Evolutionary conservation across 2,329 filamentous ascomycete species (phyloP).

Genomic region (Septoria linicola): DNA sequence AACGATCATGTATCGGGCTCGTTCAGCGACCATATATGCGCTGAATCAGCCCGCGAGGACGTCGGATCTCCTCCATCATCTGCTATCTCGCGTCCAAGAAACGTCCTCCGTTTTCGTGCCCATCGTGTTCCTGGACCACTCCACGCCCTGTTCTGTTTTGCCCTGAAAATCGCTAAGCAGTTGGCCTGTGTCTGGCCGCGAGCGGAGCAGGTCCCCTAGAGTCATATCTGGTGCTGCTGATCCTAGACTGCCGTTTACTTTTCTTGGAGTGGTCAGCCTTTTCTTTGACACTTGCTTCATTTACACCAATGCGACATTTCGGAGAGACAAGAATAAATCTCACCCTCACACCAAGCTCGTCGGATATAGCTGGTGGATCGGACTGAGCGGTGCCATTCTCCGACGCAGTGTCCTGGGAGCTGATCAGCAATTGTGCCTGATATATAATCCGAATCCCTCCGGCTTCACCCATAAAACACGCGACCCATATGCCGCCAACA

Average conservation of each 20-base stretch:
- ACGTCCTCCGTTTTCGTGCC: too few species aligned
- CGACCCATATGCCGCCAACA: slow-evolving; percentile 12
- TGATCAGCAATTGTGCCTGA: neutral
- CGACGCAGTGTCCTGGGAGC: neutral
- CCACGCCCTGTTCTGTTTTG: too few species aligned
- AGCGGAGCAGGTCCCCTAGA: neutral
- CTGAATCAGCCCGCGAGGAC: neutral
- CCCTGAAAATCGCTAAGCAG: too few species aligned
- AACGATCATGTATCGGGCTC: slow-evolving; percentile 5
- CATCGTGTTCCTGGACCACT: slow-evolving; percentile 5
- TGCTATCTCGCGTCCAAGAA: too few species aligned
- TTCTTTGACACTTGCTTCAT: too few species aligned
- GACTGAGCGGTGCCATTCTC: too few species aligned
- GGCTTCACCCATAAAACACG: slow-evolving; percentile 9
- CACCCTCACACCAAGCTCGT: neutral
- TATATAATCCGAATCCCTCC: slow-evolving; percentile 14
- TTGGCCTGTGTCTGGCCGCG: slow-evolving; percentile 2
- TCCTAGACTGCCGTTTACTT: slow-evolving; percentile 5
- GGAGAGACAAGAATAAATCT: too few species aligned
- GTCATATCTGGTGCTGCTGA: neutral
- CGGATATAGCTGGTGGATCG: too few species aligned
- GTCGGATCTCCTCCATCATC: slow-evolving; percentile 8
- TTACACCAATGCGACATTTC: too few species aligned
- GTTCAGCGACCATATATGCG: neutral
- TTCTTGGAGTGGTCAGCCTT: slow-evolving; percentile 1